These are phyloP conservation scores for Xylaria sp. DNA, from an alignment of 2,329 filamentous ascomycete genomes.

Conservation along the genomic window DNA sequence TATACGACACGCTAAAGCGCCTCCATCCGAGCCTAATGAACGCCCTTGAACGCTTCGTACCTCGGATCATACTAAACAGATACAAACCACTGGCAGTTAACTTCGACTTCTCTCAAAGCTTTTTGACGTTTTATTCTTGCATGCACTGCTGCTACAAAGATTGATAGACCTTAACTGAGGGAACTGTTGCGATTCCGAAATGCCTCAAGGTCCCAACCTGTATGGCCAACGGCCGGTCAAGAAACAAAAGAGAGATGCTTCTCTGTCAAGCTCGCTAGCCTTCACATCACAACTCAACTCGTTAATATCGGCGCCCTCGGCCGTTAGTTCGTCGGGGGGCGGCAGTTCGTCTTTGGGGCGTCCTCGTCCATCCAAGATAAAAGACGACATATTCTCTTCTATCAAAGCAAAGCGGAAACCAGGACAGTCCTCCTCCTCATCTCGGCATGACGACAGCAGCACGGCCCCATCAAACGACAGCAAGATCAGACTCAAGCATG, in stretches of 20 bases:
- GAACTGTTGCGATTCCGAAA: constrained; percentile 36
- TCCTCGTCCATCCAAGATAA: constrained; percentile 59
- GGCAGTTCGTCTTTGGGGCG: constrained; percentile 51
- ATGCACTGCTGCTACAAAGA: neutral
- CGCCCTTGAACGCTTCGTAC: neutral
- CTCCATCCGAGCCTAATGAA: neutral
- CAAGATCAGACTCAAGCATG: constrained; percentile 54
- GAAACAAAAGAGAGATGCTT: constrained; percentile 70
- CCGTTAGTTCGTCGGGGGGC: constrained; percentile 47
- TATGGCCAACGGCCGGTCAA: constrained; percentile 79
- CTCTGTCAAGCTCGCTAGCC: constrained; percentile 74
- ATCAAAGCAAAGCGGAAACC: constrained; percentile 49
- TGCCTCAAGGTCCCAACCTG: constrained; percentile 71
- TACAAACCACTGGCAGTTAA: no score
- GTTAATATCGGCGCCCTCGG: constrained; percentile 67
- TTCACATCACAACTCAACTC: constrained; percentile 89
- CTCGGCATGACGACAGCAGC: constrained; percentile 51
- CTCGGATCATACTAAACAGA: neutral
- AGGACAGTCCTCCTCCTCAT: constrained; percentile 34
- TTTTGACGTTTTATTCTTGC: neutral
- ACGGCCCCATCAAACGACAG: neutral
- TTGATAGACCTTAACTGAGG: neutral
- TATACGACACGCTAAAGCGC: neutral
- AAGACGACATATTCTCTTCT: constrained; percentile 70
- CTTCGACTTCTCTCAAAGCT: neutral